phyloP scores from a whole-genome alignment of 306 rosid species.

The Biancaea sappan region DNA sequence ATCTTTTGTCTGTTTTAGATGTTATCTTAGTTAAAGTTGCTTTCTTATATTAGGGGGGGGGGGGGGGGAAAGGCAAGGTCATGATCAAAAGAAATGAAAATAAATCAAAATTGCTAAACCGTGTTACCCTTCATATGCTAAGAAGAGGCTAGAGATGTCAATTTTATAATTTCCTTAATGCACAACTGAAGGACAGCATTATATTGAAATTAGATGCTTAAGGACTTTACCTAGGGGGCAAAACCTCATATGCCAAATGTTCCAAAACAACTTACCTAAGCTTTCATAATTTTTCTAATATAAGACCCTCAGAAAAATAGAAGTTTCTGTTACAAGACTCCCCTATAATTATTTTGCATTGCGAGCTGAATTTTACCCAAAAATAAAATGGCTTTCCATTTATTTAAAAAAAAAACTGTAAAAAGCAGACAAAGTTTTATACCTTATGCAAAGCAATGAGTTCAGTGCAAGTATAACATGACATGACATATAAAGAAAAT shows the following conservation, averaged over 20 bases:
- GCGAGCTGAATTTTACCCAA: not conserved
- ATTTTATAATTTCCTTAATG: not conserved
- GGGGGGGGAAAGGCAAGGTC: too few relatives aligned
- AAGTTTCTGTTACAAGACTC: not conserved
- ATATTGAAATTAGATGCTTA: not conserved
- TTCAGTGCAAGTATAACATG: slow-evolving; percentile 14
- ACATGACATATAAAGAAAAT: not conserved
- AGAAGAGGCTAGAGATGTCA: not conserved
- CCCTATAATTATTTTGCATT: not conserved
- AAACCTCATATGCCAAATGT: not conserved
- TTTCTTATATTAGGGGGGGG: too few relatives aligned
- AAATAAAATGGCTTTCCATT: not conserved
- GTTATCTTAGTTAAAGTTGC: not conserved
- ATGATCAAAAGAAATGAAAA: not conserved
- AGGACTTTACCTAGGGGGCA: not conserved
- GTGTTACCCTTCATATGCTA: not conserved
- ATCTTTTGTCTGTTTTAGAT: not conserved
- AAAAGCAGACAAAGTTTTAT: not conserved
- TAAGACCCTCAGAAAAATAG: not conserved
- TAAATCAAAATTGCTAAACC: not conserved
- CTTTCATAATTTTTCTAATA: not conserved
- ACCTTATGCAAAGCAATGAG: not conserved
- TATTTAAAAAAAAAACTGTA: not conserved
- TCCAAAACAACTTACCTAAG: not conserved
- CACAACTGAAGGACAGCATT: not conserved